Conservation (phyloP, 139 green algal genomes). For the Auxenochlorella pyrenoidosa region DNA sequence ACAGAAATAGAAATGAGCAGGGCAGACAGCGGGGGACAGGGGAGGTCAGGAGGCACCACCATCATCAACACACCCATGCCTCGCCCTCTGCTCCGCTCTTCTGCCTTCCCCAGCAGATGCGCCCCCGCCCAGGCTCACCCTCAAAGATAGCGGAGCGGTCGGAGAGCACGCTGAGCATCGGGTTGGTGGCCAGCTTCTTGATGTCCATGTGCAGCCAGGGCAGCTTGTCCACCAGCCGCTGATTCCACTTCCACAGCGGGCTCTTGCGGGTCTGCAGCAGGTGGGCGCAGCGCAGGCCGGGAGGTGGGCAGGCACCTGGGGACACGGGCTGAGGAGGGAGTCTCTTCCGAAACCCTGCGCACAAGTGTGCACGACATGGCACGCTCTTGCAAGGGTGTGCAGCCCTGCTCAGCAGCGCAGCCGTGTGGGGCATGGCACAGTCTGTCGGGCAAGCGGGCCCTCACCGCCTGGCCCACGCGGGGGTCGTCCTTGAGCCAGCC, state of each 20-base stretch:
- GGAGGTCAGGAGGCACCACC: too few species aligned
- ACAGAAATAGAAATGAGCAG: too few species aligned
- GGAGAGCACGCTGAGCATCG: constrained; percentile 35
- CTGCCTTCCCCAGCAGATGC: background rate
- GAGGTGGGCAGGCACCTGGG: background rate
- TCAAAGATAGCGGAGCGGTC: constrained; percentile 31
- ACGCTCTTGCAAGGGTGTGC: too few species aligned
- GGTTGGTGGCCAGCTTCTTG: background rate
- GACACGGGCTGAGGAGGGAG: too few species aligned
- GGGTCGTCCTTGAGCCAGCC: constrained; percentile 5
- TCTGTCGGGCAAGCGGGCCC: background rate
- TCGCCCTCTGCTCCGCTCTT: too few species aligned
- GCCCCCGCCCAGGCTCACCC: background rate
- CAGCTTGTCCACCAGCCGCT: constrained; percentile 15
- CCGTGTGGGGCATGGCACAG: too few species aligned
- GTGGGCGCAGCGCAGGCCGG: too few species aligned
- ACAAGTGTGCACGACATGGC: too few species aligned
- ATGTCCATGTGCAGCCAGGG: constrained; percentile 29
- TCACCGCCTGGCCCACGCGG: constrained; percentile 10
- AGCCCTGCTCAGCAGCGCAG: too few species aligned
- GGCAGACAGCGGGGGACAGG: too few species aligned
- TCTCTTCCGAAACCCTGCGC: too few species aligned
- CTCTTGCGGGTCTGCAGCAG: background rate
- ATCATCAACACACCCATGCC: too few species aligned
- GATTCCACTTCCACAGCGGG: constrained; percentile 25